Percentiles rank a stretch among this genome's conserved stretches.
These are phyloP conservation scores for Metschnikowia borealis DNA, from an alignment of 805 yeast species.

Conservation along the genomic window DNA sequence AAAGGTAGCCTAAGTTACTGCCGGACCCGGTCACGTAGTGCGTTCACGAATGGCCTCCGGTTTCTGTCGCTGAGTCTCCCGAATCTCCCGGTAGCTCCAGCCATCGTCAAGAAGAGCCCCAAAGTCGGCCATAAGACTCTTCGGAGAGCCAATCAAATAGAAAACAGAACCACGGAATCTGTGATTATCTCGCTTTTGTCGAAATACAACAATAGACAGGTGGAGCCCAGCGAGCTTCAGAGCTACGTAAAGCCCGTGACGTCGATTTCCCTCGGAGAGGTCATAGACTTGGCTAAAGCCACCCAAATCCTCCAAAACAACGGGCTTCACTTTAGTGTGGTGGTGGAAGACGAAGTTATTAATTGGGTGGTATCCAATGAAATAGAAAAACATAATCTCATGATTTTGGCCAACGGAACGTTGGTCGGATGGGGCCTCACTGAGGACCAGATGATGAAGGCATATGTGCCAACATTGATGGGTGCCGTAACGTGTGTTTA, in stretches of 20 bases:
- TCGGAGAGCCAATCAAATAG: conserved; percentile 25
- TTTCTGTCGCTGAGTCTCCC: neutral
- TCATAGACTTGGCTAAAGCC: conserved; percentile 54
- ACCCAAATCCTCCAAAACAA: conserved; percentile 31
- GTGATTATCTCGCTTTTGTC: conserved; percentile 15
- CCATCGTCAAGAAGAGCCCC: conserved; percentile 7
- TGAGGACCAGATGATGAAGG: conserved; percentile 47
- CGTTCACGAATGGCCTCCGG: neutral
- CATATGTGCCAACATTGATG: conserved; percentile 51
- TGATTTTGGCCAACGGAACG: conserved; percentile 73
- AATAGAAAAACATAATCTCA: conserved; percentile 45
- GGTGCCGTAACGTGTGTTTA: conserved; percentile 41
- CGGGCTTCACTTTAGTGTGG: conserved; percentile 12
- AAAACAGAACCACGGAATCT: conserved; percentile 13
- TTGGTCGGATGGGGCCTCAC: conserved; percentile 78
- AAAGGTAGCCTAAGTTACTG: neutral
- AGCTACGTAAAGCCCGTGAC: conserved; percentile 49
- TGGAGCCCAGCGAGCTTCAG: conserved; percentile 22
- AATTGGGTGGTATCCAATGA: conserved; percentile 35
- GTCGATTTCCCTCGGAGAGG: conserved; percentile 69
- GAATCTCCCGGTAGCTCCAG: neutral
- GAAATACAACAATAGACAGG: conserved; percentile 15
- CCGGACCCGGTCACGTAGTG: neutral
- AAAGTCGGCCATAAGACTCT: conserved; percentile 10
- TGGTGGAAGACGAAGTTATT: conserved; percentile 69